Conservation (phyloP, 345 rosid species). For the Salix arbutifolia region DNA sequence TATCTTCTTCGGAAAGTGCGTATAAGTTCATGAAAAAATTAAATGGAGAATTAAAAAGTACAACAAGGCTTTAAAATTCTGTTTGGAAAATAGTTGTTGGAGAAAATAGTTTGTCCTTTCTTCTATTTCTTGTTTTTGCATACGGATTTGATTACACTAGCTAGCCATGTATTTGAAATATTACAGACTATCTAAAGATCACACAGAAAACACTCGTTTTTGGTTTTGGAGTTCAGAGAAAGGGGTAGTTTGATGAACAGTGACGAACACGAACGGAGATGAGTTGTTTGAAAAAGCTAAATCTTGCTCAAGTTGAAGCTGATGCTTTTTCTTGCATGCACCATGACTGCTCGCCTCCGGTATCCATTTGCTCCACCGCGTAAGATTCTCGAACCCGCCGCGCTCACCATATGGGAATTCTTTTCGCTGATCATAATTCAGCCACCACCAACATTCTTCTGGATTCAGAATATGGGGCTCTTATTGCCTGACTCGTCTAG, state of each 20-base stretch:
- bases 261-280: background rate
- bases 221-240: conserved; percentile 12
- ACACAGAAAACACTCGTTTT: background rate
- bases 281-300: conserved; percentile 1
- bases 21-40: no score
- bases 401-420: no score
- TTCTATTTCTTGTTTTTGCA: no score
- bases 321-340: conserved; percentile 14
- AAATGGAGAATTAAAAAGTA: no score
- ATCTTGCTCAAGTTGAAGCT: conserved; percentile 5
- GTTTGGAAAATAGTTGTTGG: no score
- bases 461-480: conserved; percentile 3
- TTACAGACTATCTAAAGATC: background rate
- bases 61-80: no score
- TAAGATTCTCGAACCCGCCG: no score
- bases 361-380: background rate
- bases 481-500: conserved; percentile 3
- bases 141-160: no score
- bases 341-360: conserved; percentile 14
- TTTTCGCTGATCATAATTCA: background rate
- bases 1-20: no score
- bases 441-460: conserved; percentile 14
- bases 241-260: conserved; percentile 7
- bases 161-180: background rate
- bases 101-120: no score